Percentiles rank a stretch among this genome's conserved stretches.
These are phyloP conservation scores for Phytophthora tentaculata DNA, from an alignment of 352 stramenopile genomes.

Conservation along the genomic window DNA sequence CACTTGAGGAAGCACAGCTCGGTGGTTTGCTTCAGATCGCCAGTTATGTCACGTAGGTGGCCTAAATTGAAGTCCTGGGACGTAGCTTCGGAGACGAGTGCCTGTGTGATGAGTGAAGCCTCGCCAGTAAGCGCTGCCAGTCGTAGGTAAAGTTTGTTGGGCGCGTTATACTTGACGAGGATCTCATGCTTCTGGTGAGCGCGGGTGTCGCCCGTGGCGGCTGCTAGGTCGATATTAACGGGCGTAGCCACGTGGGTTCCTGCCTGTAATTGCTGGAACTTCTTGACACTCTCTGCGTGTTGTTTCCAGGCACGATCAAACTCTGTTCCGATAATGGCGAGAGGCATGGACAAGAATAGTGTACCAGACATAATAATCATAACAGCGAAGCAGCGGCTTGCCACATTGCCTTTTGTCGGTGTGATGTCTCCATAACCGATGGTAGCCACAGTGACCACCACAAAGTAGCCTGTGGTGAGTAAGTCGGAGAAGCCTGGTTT, in stretches of 20 bases:
- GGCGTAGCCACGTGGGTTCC: constrained; percentile 27
- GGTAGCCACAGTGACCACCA: constrained; percentile 78
- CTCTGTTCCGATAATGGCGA: constrained; percentile 87
- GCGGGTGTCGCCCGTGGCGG: constrained; percentile 32
- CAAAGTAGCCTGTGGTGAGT: constrained; percentile 77
- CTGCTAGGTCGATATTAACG: constrained; percentile 35
- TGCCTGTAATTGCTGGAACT: constrained; percentile 50
- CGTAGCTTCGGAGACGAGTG: constrained; percentile 50
- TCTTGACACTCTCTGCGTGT: constrained; percentile 70
- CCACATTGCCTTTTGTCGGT: constrained; percentile 75
- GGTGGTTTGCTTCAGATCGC: constrained; percentile 62
- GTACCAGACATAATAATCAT: constrained; percentile 89
- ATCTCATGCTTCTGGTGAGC: constrained; percentile 75
- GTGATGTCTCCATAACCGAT: constrained; percentile 85
- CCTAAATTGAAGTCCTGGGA: constrained; percentile 45
- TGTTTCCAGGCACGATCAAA: constrained; percentile 84
- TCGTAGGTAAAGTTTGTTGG: constrained; percentile 69
- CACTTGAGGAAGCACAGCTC: constrained; percentile 57
- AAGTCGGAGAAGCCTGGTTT: constrained; percentile 74
- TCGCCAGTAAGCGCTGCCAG: constrained; percentile 70
- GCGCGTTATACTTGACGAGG: constrained; percentile 80
- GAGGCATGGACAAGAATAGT: constrained; percentile 85
- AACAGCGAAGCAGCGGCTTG: constrained; percentile 63
- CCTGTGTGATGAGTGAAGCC: constrained; percentile 71
- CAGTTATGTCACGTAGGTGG: constrained; percentile 54